Evolutionary conservation across 2,329 filamentous ascomycete species (phyloP), one percentile per base, ranked within the genome.

Genomic region (Fusarium citri): DNA sequence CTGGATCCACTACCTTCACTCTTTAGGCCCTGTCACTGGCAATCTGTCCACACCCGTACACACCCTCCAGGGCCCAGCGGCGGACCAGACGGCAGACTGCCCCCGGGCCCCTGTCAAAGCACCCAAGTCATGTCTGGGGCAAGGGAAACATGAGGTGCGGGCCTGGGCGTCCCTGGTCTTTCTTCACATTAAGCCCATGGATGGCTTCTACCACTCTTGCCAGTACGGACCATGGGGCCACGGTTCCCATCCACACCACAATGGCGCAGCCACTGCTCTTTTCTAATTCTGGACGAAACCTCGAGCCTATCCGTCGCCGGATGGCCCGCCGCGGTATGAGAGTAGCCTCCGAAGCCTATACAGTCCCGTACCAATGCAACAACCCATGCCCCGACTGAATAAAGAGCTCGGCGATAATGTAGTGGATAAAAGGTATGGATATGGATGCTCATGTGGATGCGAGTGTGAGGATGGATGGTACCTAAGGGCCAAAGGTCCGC

Each of bases 211-310:
- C 61, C 45, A 62, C 50, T 71, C 57, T 64, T 70, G 53, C 63
- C 55, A 70, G 67, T 70, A 71, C 34, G 31, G 55, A 55, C 54
- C 48, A 71, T 53, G 46, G 66, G 66, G 55, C 58, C 63, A 70
- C 50, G 67, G 68, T 64, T 70, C 51, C 65, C 68, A 68, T 72
- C 71, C 71, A 73, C 72, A 76, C 68, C 71, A 76, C 64, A 64
- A 78, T 74, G 77, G 77, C 76, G 75, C 76, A 78, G 77, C 76
- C 72, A 77, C 76, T 73, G 59, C 64, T 61, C 69, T 69, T 66
- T 78, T 78, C 78, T 79, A 79, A 79, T 78, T 79, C 78, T 77
- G 76, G 78, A 75, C 63, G 58, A 62, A 59, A 60, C 56, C 37
- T 72, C 63, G 64, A 68, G 59, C 49, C 64, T 71, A 71, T 70